Evolutionary conservation across 306 rosid species (phyloP).

Genomic region (Aeschynomene evenia): DNA sequence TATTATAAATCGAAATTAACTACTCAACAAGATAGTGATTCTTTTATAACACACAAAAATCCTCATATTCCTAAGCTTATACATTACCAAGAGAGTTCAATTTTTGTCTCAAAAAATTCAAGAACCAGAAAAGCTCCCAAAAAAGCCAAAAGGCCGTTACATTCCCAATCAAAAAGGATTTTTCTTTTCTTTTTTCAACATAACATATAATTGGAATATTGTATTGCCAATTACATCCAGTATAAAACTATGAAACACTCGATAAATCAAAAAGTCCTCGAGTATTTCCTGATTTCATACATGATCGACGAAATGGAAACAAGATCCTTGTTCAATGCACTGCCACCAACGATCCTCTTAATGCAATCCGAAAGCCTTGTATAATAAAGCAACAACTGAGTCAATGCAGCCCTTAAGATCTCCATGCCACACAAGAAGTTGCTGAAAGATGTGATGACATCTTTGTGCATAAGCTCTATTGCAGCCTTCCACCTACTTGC

Average conservation of each 20-base stretch:
- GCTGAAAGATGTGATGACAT: slow-evolving; percentile 97
- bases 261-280: slow-evolving; percentile 74
- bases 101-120: not conserved
- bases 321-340: slow-evolving; percentile 86
- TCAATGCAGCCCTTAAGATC: slow-evolving; percentile 79
- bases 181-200: not conserved
- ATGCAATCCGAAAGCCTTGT: slow-evolving; percentile 93
- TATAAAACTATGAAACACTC: slow-evolving; percentile 15
- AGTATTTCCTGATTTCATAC: slow-evolving; percentile 94
- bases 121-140: not conserved
- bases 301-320: slow-evolving; percentile 83
- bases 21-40: too few relatives aligned
- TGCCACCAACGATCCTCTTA: slow-evolving; percentile 75
- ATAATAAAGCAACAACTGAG: slow-evolving; percentile 84
- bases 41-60: too few relatives aligned
- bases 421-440: slow-evolving; percentile 98
- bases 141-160: not conserved
- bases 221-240: slow-evolving; percentile 11
- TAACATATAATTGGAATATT: slow-evolving; percentile 14
- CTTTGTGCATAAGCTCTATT: slow-evolving; percentile 98
- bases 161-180: slow-evolving; percentile 2
- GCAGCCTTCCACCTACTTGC: slow-evolving; percentile 96
- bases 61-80: too few relatives aligned
- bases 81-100: too few relatives aligned
- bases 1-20: too few relatives aligned